phyloP scores from a whole-genome alignment of 2,329 filamentous ascomycete genomes.

The Diaporthe sp. region DNA sequence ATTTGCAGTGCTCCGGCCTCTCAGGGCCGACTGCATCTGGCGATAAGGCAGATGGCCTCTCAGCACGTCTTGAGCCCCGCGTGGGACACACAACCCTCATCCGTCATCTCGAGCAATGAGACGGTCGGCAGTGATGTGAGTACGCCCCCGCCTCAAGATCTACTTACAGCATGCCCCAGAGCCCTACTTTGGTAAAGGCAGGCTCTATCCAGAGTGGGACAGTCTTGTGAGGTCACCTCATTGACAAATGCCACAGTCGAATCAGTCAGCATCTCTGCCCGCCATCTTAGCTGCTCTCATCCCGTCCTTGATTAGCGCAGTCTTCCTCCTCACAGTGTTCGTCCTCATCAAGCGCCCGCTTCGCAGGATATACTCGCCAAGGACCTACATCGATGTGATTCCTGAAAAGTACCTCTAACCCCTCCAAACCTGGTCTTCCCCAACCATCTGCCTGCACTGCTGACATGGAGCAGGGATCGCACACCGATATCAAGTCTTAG shows the following conservation, averaged over 20 bases:
- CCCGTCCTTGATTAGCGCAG: constrained; percentile 42
- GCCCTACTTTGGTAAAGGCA: no score
- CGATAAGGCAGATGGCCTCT: constrained; percentile 7
- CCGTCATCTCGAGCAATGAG: constrained; percentile 14
- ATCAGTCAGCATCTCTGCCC: constrained; percentile 39
- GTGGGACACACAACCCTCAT: constrained; percentile 15
- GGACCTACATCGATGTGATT: constrained; percentile 44
- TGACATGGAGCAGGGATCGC: constrained; percentile 36
- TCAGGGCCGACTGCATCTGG: constrained; percentile 13
- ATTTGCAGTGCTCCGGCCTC: neutral
- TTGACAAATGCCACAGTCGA: constrained; percentile 29
- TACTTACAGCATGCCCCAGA: neutral
- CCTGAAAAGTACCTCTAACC: constrained; percentile 42
- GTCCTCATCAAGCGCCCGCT: constrained; percentile 42
- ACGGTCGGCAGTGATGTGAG: constrained; percentile 37
- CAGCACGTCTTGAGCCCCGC: constrained; percentile 15
- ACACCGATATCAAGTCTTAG: constrained; percentile 41
- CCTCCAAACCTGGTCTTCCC: no score
- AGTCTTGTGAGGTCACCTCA: neutral
- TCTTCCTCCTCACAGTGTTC: constrained; percentile 42
- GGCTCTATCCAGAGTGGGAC: neutral
- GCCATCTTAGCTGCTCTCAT: constrained; percentile 42
- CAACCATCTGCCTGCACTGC: neutral
- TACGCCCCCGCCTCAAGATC: neutral
- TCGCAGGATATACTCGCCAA: constrained; percentile 43